Conservation (phyloP, 2,329 filamentous ascomycete genomes). For the Talaromyces sp. region DNA sequence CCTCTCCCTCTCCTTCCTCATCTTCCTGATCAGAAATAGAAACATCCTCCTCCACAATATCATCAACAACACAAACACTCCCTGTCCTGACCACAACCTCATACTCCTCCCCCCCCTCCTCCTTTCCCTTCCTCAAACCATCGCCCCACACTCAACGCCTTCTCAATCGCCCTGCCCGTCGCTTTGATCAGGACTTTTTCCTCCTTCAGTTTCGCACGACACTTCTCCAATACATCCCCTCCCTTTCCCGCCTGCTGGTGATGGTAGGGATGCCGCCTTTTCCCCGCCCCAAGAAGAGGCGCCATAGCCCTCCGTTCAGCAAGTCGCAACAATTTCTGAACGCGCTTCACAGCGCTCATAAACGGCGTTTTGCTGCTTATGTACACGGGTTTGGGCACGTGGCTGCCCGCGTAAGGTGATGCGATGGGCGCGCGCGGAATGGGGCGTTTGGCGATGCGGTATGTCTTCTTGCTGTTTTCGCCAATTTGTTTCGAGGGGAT, state of each 20-base stretch:
- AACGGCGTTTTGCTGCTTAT: constrained; percentile 54
- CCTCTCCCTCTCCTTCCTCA: background rate
- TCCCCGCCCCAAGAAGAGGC: constrained; percentile 17
- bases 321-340: constrained; percentile 53
- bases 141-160: constrained; percentile 53
- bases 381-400: constrained; percentile 55
- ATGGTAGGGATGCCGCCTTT: background rate
- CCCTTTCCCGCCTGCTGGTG: background rate
- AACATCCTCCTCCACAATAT: constrained; percentile 47
- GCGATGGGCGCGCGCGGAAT: constrained; percentile 56
- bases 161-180: constrained; percentile 58
- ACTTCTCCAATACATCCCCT: constrained; percentile 28
- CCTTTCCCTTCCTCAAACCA: constrained; percentile 50
- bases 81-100: constrained; percentile 54
- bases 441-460: constrained; percentile 53
- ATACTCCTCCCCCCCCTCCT: constrained; percentile 42
- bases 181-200: constrained; percentile 59
- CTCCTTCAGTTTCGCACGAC: constrained; percentile 33
- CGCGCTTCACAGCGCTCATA: constrained; percentile 58
- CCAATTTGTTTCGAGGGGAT: background rate
- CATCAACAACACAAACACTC: constrained; percentile 58
- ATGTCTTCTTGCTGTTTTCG: background rate
- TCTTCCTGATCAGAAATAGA: constrained; percentile 28
- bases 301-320: constrained; percentile 52
- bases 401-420: constrained; percentile 51